Conservation (phyloP, 1,284 basidiomycete species). For the Volvariella volvacea region DNA sequence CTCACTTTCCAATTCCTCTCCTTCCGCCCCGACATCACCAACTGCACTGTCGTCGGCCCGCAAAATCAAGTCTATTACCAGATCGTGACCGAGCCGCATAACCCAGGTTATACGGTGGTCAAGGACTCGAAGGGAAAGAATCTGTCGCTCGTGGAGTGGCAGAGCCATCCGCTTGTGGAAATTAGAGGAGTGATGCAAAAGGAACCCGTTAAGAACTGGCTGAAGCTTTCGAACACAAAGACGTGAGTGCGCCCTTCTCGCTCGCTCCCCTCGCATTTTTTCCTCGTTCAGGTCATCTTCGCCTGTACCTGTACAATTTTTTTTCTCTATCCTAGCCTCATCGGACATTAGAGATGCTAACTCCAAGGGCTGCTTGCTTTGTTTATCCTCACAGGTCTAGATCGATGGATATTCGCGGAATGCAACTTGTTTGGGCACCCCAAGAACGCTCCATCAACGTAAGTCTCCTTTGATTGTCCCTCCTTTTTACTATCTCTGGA, state of each 20-base stretch:
- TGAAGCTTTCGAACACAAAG: constrained; percentile 38
- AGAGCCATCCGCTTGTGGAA: constrained; percentile 45
- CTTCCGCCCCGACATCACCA: constrained; percentile 44
- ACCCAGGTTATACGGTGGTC: constrained; percentile 47
- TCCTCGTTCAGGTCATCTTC: too few species aligned
- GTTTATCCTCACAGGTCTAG: constrained; percentile 20
- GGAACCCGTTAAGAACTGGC: constrained; percentile 47
- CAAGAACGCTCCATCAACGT: constrained; percentile 33
- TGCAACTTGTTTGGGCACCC: constrained; percentile 31
- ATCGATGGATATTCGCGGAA: constrained; percentile 30
- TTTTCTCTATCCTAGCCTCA: too few species aligned
- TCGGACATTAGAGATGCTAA: too few species aligned
- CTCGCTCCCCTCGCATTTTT: too few species aligned
- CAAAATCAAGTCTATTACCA: constrained; percentile 33
- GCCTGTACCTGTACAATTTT: too few species aligned
- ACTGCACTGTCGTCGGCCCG: constrained; percentile 46
- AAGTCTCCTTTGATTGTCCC: constrained; percentile 11
- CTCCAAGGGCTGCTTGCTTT: not conserved
- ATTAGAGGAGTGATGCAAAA: constrained; percentile 42
- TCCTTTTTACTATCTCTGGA: not conserved
- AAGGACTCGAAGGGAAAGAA: constrained; percentile 42
- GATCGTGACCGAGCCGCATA: constrained; percentile 40
- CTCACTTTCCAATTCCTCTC: constrained; percentile 43
- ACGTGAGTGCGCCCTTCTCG: constrained; percentile 30
- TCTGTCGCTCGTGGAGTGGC: constrained; percentile 56